Conservation (phyloP, 805 yeast species). For the Isabelozyma pseudorhagii region DNA sequence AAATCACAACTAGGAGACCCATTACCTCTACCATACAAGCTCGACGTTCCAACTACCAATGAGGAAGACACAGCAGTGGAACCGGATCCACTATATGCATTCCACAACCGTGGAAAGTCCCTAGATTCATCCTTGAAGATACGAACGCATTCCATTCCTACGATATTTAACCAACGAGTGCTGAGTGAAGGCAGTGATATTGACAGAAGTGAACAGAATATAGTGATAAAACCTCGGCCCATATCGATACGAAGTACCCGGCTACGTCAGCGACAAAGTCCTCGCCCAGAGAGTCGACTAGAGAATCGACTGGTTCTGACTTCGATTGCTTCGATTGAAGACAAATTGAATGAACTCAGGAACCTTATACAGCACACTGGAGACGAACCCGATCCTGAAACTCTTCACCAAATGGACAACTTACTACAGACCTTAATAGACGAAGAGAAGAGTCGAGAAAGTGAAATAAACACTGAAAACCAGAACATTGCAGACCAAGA, state of each 20-base stretch:
- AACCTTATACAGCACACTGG: not conserved
- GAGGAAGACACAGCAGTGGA: constrained; percentile 10
- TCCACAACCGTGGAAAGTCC: not conserved
- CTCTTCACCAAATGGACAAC: not conserved
- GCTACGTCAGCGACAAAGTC: not conserved
- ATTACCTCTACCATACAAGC: constrained; percentile 31
- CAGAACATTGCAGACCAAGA: not conserved
- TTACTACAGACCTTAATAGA: not conserved
- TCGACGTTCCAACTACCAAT: constrained; percentile 4
- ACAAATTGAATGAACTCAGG: not conserved
- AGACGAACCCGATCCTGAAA: not conserved
- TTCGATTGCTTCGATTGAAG: not conserved
- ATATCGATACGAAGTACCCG: not conserved
- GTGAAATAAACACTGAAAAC: not conserved
- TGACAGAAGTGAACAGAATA: not conserved
- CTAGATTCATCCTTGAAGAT: not conserved
- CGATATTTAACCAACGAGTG: not conserved
- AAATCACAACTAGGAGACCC: constrained; percentile 28
- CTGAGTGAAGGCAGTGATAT: not conserved
- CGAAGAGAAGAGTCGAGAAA: not conserved
- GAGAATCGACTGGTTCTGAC: not conserved
- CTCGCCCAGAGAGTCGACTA: not conserved
- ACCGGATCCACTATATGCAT: not conserved
- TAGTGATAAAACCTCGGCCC: not conserved
- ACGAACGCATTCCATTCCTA: not conserved